Evolutionary conservation across 495 filamentous ascomycete genomes (phyloP), one percentile per base, ranked within the genome.

Genomic region (Rhypophila decipiens): DNA sequence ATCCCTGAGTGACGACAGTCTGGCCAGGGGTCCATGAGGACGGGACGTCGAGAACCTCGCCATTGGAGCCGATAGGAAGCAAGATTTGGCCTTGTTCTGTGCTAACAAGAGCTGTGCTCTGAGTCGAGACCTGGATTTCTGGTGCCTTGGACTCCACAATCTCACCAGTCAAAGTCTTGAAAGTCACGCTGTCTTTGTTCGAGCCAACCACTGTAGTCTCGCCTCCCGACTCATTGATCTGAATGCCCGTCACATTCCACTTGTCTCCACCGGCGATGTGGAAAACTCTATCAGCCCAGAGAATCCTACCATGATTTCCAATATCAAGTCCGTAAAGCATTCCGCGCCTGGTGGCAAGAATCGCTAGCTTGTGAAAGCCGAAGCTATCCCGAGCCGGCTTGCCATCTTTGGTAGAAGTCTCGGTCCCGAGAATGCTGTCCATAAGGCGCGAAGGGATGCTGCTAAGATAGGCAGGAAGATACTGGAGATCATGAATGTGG

Each of bases 301-400:
- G 67, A n/a, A 94, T 69, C 19, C 72, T 71, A 5, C 88, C 89
- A 31, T 84, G 76, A 39, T 82, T 84, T 7, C 85, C 88, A 31
- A 81, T 75, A 58, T 95, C 83, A 24, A 98, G 72, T 7, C 82
- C 85, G 48, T 86, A 86, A 7, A 97, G 64, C 43, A 86, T 80
- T 8, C 91, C 91, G 46, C 79, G 80, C 48, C 81, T 74, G 7
- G 91, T 96, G 5, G 87, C 90, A 37, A 94, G 73, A 50, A 96
- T 72, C 5, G 85, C 77, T 24, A 91, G 68, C 64, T 94, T 95
- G 49, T 83, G 78, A 59, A 95, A 87, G 22, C 91, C 93, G 61
- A 96, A 97, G 58, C 76, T 81, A 59, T 96, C 88, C 11, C 84
- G 69, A 11, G 73, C 69, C 24, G 84, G 69, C 22, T 53, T 67